These are phyloP conservation scores for Umbellularia californica DNA, from an alignment of 164 flowering plant genomes.

Conservation along the genomic window DNA sequence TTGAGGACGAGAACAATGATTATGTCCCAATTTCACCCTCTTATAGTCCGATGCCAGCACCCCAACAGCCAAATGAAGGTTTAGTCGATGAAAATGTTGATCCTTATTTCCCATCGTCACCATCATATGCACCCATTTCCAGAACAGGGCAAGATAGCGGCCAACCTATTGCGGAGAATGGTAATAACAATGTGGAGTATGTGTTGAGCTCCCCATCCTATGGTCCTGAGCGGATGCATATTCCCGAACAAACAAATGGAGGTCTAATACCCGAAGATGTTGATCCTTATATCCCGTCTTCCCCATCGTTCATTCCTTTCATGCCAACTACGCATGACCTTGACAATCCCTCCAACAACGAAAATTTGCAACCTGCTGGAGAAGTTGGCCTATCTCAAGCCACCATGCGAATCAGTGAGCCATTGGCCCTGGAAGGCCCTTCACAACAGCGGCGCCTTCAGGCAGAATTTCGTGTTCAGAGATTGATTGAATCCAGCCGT, in stretches of 20 bases:
- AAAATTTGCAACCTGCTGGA: neutral
- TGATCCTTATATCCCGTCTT: conserved; percentile 10
- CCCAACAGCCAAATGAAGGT: neutral
- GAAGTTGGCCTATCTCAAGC: conserved; percentile 2
- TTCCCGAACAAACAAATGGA: neutral
- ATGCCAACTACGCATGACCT: conserved; percentile 1
- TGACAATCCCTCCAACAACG: neutral
- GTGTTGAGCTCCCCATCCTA: conserved; percentile 1
- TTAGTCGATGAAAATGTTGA: conserved; percentile 5
- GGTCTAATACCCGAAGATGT: neutral
- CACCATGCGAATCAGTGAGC: neutral
- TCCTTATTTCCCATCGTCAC: conserved; percentile 10
- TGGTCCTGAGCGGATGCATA: neutral
- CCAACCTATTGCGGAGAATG: neutral
- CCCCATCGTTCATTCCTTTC: conserved; percentile 10
- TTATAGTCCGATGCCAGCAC: neutral
- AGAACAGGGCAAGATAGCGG: neutral
- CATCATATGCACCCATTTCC: conserved; percentile 6
- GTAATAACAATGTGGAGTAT: conserved; percentile 4
- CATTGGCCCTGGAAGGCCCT: neutral
- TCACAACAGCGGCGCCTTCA: conserved; percentile 11
- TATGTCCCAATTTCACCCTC: conserved; percentile 3
- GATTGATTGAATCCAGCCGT: conserved; percentile 20
- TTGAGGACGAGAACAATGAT: neutral
- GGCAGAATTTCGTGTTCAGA: conserved; percentile 17